Conservation (phyloP, 2,329 filamentous ascomycete genomes). For the Berkeleyomyces rouxiae region DNA sequence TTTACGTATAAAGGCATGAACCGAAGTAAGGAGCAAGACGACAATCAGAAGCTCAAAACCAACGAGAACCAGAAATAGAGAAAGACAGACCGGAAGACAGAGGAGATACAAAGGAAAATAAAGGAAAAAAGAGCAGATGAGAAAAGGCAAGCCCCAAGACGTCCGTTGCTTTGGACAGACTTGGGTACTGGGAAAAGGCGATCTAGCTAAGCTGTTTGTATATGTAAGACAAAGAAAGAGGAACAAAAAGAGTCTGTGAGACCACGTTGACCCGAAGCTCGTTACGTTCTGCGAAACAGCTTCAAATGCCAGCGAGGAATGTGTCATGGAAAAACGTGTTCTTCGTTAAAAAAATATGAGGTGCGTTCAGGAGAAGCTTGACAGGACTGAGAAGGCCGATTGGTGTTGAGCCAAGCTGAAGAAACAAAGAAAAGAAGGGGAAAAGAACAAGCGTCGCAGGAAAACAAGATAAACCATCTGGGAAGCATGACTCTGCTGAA, state of each 20-base stretch:
- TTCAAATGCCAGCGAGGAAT: background rate
- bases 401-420: background rate
- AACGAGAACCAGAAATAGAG: slow-evolving; percentile 1
- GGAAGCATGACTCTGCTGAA: background rate
- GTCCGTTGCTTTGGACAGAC: background rate
- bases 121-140: background rate
- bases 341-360: background rate
- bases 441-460: background rate
- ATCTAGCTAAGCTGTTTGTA: background rate
- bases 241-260: background rate
- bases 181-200: background rate
- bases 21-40: slow-evolving; percentile 1
- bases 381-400: background rate
- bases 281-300: background rate
- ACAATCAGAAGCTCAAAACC: slow-evolving; percentile 1
- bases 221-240: background rate
- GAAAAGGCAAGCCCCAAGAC: background rate
- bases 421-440: background rate
- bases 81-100: slow-evolving; percentile 10
- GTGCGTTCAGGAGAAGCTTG: background rate
- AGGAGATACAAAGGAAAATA: background rate
- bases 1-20: background rate
- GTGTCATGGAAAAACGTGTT: slow-evolving; percentile 2
- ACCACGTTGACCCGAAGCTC: background rate
- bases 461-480: background rate